Percentiles rank a stretch among this genome's conserved stretches.
phyloP scores from a whole-genome alignment of 75 land plant genomes.

The Ceratopteris richardii region DNA sequence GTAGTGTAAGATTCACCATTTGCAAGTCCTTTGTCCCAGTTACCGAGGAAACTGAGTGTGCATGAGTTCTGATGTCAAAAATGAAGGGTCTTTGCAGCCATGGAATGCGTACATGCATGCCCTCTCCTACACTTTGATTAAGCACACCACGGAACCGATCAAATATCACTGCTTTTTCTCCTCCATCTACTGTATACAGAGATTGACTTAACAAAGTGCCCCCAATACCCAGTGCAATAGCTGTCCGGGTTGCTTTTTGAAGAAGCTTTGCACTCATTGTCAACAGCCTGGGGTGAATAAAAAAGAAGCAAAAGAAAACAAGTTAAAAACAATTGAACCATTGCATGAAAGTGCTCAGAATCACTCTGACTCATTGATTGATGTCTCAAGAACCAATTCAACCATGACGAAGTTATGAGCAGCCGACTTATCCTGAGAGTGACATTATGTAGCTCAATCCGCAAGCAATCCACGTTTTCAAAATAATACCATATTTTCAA shows the following conservation, averaged over 20 bases:
- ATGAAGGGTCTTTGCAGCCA: constrained; percentile 76
- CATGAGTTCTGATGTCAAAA: constrained; percentile 84
- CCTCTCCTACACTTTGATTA: constrained; percentile 61
- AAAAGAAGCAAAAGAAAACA: no score
- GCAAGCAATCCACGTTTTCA: no score
- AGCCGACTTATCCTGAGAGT: no score
- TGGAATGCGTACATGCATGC: constrained; percentile 79
- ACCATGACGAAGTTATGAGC: no score
- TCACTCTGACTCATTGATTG: no score
- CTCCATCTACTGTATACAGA: constrained; percentile 90
- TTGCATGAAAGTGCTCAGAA: no score
- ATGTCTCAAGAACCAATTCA: no score
- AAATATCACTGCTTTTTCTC: constrained; percentile 77
- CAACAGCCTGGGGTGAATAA: no score
- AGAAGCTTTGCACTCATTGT: not conserved
- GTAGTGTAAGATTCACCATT: constrained; percentile 86
- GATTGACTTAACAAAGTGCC: constrained; percentile 47
- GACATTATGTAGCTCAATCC: no score
- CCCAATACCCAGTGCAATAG: constrained; percentile 51
- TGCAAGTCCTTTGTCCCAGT: constrained; percentile 95
- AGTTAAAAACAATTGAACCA: no score
- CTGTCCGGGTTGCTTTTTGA: constrained; percentile 5
- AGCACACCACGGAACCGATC: constrained; percentile 81
- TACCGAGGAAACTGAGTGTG: constrained; percentile 73
- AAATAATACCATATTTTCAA: no score